Evolutionary conservation across 306 rosid genomes (phyloP), one percentile per base, ranked within the genome.

Genomic region (Prunus fruticosa): DNA sequence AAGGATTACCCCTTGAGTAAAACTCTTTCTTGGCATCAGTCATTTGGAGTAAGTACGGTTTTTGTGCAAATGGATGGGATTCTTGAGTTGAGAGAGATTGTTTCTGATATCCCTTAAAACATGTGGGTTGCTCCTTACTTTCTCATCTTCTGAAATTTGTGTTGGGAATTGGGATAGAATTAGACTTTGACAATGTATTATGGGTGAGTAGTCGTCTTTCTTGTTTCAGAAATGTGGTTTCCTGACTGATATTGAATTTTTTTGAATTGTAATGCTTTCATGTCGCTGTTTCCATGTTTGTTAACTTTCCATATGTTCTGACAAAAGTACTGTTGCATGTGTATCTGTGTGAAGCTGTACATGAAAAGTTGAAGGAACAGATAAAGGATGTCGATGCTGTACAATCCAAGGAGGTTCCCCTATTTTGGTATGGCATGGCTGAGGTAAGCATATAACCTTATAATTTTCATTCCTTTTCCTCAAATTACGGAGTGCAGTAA

Each of bases 361-460:
- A 45, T 63, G 82, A 79, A 69, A 87, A 84, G 82, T 66, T 95
- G 72, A 85, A 76, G 80, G 92, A 85, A 41, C 92, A 90, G 75
- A 88, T 88, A 77, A 88, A 89, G 84, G 97, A 82, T 79, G 93
- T 88, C 11, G 90, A 54, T 73, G 88, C 69, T 20, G 92, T 84
- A 73, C 92, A 78, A 64, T 90, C 97, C 50, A 95, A 89, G 77
- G 89, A 90, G 87, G 92, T 95, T 81, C 78, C 91, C 25, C 65
- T 92, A 20, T 83, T 83, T 76, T 92, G 99, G 99, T 61, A 56
- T 71, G 97, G 97, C 73, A 83, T 95, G 97, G 99, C 97, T n/a
- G 97, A 92, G 99, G 99, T 95, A 88, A 83, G 62, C 72, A 56
- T 73, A 58, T 69, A 45, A 18, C 38, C 46, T 14, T 1, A 10